A percentile compares a stretch with the other conserved stretches of the same genome.
These are phyloP conservation scores for Botrytis sinoallii DNA, from an alignment of 2,329 filamentous ascomycete genomes.

Conservation along the genomic window DNA sequence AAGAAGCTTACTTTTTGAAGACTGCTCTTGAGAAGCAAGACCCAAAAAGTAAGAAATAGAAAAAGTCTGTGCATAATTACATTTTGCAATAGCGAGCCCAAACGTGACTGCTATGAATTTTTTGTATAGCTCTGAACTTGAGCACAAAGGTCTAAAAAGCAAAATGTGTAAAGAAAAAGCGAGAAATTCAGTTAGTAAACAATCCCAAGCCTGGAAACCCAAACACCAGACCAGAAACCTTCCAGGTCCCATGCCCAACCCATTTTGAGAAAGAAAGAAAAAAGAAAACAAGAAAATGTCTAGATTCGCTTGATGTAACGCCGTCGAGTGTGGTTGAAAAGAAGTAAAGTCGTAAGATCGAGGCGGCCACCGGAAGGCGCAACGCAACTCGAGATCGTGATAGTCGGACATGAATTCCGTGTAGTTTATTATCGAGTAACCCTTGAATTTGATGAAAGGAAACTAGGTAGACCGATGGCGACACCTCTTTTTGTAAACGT, in stretches of 20 bases:
- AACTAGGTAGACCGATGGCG: conserved; percentile 24
- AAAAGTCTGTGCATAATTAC: conserved; percentile 39
- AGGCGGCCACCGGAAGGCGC: conserved; percentile 37
- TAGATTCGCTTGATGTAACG: conserved; percentile 37
- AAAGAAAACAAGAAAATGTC: conserved; percentile 32
- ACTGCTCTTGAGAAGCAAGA: conserved; percentile 19
- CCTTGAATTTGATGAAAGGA: conserved; percentile 26
- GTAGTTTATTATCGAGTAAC: conserved; percentile 32
- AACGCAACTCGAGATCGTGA: conserved; percentile 40
- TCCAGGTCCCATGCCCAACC: conserved; percentile 38
- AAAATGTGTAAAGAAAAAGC: conserved; percentile 35
- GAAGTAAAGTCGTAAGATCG: conserved; percentile 39
- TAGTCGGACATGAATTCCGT: conserved; percentile 25
- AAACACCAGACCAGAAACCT: conserved; percentile 40
- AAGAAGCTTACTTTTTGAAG: conserved; percentile 38
- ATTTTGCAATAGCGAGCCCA: conserved; percentile 36
- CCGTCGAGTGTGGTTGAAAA: conserved; percentile 27
- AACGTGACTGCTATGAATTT: conserved; percentile 31
- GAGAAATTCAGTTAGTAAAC: conserved; percentile 32
- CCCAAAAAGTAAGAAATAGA: conserved; percentile 27
- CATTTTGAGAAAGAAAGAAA: conserved; percentile 35
- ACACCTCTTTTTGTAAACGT: conserved; percentile 30
- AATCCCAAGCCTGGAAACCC: conserved; percentile 32
- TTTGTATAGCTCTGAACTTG: conserved; percentile 30
- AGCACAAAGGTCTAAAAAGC: conserved; percentile 32